A percentile compares a stretch with the other conserved stretches of the same genome.
These are phyloP conservation scores for Micractinium sp. DNA, from an alignment of 139 green algal species.

Conservation along the genomic window DNA sequence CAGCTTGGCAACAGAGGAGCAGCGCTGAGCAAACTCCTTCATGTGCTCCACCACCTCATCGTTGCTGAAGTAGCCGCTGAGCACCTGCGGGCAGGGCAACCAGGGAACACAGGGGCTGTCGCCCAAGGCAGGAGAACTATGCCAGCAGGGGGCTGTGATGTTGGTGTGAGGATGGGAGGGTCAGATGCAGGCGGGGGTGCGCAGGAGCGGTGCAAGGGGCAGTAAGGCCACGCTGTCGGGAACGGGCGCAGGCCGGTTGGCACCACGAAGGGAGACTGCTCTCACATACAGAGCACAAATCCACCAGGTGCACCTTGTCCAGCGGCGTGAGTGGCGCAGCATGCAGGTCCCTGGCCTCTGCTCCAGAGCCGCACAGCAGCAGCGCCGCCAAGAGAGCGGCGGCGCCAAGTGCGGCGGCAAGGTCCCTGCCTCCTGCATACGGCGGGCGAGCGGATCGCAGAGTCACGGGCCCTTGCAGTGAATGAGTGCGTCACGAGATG, in stretches of 20 bases:
- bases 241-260: not conserved
- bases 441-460: too few species aligned
- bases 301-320: not conserved
- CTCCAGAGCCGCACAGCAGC: not conserved
- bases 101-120: too few species aligned
- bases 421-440: too few species aligned
- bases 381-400: not conserved
- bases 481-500: too few species aligned
- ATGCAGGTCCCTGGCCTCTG: not conserved
- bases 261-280: not conserved
- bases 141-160: not conserved
- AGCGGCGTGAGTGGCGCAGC: not conserved
- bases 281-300: not conserved
- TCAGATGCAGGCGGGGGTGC: not conserved
- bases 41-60: constrained; percentile 11
- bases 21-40: constrained; percentile 12
- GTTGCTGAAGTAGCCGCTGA: constrained; percentile 9
- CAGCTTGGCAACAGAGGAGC: constrained; percentile 15
- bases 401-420: not conserved
- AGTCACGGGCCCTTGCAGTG: too few species aligned
- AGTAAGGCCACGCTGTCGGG: not conserved
- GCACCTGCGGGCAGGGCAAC: not conserved
- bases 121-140: too few species aligned
- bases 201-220: not conserved
- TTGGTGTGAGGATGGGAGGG: not conserved